Evolutionary conservation across 768 basidiomycete genomes (phyloP).

Genomic region (Kondoa subrosea): DNA sequence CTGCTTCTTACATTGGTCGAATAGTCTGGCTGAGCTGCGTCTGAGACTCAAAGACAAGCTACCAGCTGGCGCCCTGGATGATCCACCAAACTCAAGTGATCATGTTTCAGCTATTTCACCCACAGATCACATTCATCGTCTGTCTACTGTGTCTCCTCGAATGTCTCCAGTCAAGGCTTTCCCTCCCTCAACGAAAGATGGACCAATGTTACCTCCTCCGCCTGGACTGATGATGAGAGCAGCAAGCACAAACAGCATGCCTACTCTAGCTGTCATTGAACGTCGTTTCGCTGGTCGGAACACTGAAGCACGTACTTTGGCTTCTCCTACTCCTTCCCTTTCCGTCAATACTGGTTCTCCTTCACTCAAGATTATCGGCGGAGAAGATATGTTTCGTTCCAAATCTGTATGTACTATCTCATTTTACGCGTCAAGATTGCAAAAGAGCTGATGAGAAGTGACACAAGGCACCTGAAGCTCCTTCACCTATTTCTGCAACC

Average conservation of each 20-base stretch:
- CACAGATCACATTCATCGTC: background rate
- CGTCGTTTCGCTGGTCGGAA: background rate
- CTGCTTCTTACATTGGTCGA: background rate
- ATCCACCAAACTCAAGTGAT: background rate
- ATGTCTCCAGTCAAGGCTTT: background rate
- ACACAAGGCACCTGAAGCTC: background rate
- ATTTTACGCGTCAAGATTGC: no score
- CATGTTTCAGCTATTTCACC: background rate
- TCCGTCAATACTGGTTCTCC: background rate
- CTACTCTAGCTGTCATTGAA: background rate
- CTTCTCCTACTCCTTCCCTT: background rate
- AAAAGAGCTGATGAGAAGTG: no score
- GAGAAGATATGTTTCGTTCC: background rate
- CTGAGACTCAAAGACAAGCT: background rate
- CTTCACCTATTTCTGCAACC: background rate
- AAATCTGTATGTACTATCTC: no score
- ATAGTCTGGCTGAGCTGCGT: background rate
- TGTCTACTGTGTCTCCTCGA: background rate
- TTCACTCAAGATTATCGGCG: no score
- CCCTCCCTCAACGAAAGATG: background rate
- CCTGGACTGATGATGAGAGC: background rate
- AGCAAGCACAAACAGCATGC: background rate
- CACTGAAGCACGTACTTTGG: background rate
- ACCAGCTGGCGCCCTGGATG: background rate
- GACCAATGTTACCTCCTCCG: background rate